phyloP scores from a whole-genome alignment of 2,329 filamentous ascomycete species.

The Cladosporium sp. region DNA sequence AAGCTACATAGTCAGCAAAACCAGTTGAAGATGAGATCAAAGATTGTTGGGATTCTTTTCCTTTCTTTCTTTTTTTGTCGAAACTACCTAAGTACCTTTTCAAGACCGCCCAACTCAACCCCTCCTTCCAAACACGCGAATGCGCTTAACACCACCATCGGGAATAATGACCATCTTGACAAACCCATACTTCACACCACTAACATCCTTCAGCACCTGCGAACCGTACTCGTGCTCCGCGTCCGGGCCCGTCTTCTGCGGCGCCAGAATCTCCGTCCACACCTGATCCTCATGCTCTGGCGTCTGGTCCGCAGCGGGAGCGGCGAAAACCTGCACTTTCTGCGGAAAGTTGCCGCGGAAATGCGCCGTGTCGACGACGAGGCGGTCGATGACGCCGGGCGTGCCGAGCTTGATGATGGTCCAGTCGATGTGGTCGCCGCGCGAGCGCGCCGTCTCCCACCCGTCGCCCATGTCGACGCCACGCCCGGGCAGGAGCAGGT shows the following conservation, averaged over 20 bases:
- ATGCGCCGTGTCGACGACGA: conserved; percentile 76
- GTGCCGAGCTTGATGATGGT: conserved; percentile 70
- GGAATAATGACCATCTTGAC: conserved; percentile 91
- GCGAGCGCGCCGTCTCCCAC: conserved; percentile 77
- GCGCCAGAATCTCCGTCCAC: conserved; percentile 64
- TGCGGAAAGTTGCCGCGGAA: conserved; percentile 83
- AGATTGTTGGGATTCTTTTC: too few relatives aligned
- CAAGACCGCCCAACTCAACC: too few relatives aligned
- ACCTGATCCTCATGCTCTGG: conserved; percentile 54
- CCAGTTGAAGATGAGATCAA: too few relatives aligned
- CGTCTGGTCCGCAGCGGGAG: conserved; percentile 51
- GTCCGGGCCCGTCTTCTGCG: conserved; percentile 68
- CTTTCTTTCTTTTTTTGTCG: too few relatives aligned
- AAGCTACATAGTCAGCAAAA: too few relatives aligned
- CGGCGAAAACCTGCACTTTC: conserved; percentile 63
- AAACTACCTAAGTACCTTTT: too few relatives aligned
- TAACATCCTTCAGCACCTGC: conserved; percentile 40
- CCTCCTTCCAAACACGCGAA: conserved; percentile 70
- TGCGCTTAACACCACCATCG: conserved; percentile 86
- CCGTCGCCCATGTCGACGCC: conserved; percentile 85
- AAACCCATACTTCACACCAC: conserved; percentile 66
- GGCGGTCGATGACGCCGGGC: conserved; percentile 58
- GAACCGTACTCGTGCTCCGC: conserved; percentile 62
- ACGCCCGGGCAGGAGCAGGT: conserved; percentile 72
- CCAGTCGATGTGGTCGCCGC: conserved; percentile 75